Evolutionary conservation across 2,329 filamentous ascomycete genomes (phyloP).

Genomic region (Venturia aucupariae): DNA sequence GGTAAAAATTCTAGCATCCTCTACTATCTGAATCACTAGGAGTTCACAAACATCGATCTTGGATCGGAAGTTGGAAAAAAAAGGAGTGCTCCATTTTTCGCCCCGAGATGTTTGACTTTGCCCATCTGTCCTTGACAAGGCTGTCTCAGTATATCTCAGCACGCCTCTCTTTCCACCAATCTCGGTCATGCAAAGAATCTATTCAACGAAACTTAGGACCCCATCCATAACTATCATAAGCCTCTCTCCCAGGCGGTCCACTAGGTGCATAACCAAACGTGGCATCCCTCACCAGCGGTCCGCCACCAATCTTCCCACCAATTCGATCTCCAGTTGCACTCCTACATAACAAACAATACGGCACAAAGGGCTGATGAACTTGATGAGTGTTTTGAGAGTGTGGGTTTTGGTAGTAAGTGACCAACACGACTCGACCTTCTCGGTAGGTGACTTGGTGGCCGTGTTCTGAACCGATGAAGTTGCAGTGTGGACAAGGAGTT

Average conservation of each 20-base stretch:
- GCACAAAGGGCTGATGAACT: neutral
- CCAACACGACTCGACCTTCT: neutral
- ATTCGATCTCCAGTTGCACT: neutral
- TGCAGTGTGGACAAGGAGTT: neutral
- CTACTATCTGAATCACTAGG: too few species aligned
- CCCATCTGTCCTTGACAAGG: too few species aligned
- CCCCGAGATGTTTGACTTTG: too few species aligned
- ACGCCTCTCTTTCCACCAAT: too few species aligned
- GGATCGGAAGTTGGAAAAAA: too few species aligned
- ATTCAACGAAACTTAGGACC: neutral
- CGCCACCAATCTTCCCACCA: neutral
- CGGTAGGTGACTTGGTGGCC: neutral
- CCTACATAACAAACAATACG: neutral
- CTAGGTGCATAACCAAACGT: neutral
- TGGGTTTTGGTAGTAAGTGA: neutral
- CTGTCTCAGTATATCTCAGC: too few species aligned
- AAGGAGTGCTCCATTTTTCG: too few species aligned
- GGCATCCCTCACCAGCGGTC: neutral
- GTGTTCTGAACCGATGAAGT: neutral
- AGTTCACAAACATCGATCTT: too few species aligned
- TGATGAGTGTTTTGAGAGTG: neutral
- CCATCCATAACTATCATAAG: neutral
- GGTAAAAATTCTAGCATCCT: too few species aligned
- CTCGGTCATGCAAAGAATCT: neutral
- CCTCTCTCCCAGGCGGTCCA: neutral